phyloP scores from a whole-genome alignment of 164 flowering plant species.

The Aristolochia fimbriata region DNA sequence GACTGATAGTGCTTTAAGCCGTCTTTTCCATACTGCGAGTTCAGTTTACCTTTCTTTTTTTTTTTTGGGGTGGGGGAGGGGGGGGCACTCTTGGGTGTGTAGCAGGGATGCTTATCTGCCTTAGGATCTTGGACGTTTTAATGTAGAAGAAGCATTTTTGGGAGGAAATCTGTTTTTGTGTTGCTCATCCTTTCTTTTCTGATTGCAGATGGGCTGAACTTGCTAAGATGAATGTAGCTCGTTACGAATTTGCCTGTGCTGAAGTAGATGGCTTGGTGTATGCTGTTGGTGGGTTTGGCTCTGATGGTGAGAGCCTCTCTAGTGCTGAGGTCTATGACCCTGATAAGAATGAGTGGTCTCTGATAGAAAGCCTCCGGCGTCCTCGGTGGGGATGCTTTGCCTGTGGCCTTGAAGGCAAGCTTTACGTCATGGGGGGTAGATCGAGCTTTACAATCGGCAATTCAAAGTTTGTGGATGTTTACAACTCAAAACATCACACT shows the following conservation, averaged over 20 bases:
- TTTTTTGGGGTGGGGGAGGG: no score
- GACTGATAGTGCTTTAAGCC: no score
- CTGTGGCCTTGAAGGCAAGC: slow-evolving; percentile 67
- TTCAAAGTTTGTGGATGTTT: slow-evolving; percentile 73
- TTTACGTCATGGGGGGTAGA: slow-evolving; percentile 92
- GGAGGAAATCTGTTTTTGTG: no score
- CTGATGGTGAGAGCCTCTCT: slow-evolving; percentile 66
- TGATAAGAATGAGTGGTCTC: slow-evolving; percentile 54
- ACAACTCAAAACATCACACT: slow-evolving; percentile 47
- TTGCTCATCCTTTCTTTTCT: not conserved
- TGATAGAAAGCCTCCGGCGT: slow-evolving; percentile 71
- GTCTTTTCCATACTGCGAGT: no score
- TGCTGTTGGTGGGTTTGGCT: slow-evolving; percentile 81
- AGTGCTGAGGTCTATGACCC: slow-evolving; percentile 83
- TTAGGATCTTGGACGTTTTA: no score
- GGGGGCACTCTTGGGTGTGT: no score
- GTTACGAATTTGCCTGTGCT: slow-evolving; percentile 87
- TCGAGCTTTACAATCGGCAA: slow-evolving; percentile 90
- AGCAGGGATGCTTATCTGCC: no score
- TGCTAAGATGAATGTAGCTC: slow-evolving; percentile 74
- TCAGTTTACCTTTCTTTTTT: no score
- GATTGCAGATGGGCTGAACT: slow-evolving; percentile 73
- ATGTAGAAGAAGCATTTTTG: no score
- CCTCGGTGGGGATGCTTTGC: slow-evolving; percentile 94
- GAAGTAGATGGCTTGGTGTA: slow-evolving; percentile 72